Conservation (phyloP, 805 yeast species). For the Metschnikowia corniflorae region DNA sequence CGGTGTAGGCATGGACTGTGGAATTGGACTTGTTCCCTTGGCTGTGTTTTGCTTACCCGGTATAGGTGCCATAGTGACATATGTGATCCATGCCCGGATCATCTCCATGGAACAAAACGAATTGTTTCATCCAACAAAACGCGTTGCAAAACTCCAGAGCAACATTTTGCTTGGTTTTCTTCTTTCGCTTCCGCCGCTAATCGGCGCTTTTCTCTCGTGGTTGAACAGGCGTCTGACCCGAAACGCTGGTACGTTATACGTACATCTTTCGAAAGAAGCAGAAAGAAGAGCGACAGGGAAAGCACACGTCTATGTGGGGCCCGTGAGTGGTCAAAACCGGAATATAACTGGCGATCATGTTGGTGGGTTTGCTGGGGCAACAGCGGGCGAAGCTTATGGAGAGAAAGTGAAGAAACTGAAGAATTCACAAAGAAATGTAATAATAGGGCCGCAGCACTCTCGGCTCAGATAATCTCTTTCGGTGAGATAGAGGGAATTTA, state of each 20-base stretch:
- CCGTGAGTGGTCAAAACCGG: neutral
- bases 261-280: slow-evolving; percentile 9
- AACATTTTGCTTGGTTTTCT: slow-evolving; percentile 72
- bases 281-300: slow-evolving; percentile 10
- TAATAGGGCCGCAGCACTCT: too few species aligned
- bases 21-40: slow-evolving; percentile 75
- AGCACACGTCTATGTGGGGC: slow-evolving; percentile 13
- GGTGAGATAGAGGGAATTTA: too few species aligned
- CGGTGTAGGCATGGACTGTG: slow-evolving; percentile 60
- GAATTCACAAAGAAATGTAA: too few species aligned
- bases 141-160: slow-evolving; percentile 68
- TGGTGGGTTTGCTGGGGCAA: too few species aligned
- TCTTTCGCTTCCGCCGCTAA: slow-evolving; percentile 72
- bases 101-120: slow-evolving; percentile 56
- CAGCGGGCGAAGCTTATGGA: too few species aligned
- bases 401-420: too few species aligned
- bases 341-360: too few species aligned
- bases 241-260: slow-evolving; percentile 77
- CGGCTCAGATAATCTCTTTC: too few species aligned
- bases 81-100: slow-evolving; percentile 68
- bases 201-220: slow-evolving; percentile 80
- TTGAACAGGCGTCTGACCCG: slow-evolving; percentile 82
- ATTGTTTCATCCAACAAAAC: slow-evolving; percentile 52
- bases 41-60: slow-evolving; percentile 65
- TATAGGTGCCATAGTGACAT: slow-evolving; percentile 83